phyloP scores from a whole-genome alignment of 805 yeast genomes.

The Suhomyces sp. region DNA sequence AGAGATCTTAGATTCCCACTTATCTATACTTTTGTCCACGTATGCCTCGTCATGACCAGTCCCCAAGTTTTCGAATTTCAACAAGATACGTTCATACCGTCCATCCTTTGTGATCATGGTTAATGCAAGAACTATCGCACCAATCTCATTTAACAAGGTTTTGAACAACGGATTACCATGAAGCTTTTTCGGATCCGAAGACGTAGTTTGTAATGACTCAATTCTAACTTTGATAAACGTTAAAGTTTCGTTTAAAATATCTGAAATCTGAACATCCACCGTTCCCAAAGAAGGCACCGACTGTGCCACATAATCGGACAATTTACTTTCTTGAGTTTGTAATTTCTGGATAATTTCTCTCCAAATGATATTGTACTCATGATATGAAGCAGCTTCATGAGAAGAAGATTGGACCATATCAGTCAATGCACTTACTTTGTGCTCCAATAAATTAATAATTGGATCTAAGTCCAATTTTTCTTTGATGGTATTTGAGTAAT shows the following conservation, averaged over 20 bases:
- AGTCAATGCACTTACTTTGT: slow-evolving; percentile 27
- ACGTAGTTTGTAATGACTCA: background rate
- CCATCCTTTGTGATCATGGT: slow-evolving; percentile 9
- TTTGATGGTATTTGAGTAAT: slow-evolving; percentile 31
- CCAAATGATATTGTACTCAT: slow-evolving; percentile 30
- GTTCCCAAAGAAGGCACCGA: slow-evolving; percentile 8
- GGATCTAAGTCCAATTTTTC: slow-evolving; percentile 37
- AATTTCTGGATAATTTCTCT: slow-evolving; percentile 21
- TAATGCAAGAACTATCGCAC: slow-evolving; percentile 18
- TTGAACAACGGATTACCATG: slow-evolving; percentile 5
- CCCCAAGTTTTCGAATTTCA: background rate
- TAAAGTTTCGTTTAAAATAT: slow-evolving; percentile 8
- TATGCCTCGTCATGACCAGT: too few species aligned
- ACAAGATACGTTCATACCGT: background rate
- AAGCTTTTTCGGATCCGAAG: background rate
- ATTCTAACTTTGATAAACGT: slow-evolving; percentile 3
- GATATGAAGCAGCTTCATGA: slow-evolving; percentile 25
- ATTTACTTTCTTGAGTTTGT: slow-evolving; percentile 25
- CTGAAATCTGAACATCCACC: slow-evolving; percentile 5
- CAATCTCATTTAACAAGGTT: slow-evolving; percentile 22
- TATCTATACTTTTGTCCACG: too few species aligned
- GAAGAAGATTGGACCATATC: slow-evolving; percentile 26
- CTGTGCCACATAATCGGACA: slow-evolving; percentile 16
- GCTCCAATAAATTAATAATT: slow-evolving; percentile 27
- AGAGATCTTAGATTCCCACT: too few species aligned